These are phyloP conservation scores for Euphorbia lathyris DNA, from an alignment of 345 rosid genomes.

Conservation along the genomic window DNA sequence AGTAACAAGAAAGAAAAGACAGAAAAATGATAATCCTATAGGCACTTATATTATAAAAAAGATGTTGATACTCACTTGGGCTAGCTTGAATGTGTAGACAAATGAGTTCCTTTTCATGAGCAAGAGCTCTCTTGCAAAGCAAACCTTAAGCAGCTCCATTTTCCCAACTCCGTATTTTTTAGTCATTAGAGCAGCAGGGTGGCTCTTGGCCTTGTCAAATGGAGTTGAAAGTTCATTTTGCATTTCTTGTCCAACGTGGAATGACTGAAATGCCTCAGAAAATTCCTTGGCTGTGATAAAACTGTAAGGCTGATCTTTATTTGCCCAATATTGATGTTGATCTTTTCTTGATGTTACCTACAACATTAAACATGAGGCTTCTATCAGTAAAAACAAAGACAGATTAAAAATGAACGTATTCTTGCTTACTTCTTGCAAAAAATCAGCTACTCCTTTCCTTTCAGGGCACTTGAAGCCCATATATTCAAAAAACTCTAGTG, in stretches of 20 bases:
- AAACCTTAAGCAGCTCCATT: constrained; percentile 49
- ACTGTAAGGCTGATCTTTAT: constrained; percentile 40
- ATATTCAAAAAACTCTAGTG: constrained; percentile 48
- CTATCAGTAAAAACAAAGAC: background rate
- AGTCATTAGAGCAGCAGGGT: constrained; percentile 54
- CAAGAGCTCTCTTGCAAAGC: constrained; percentile 48
- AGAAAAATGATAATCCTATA: background rate
- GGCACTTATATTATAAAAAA: background rate
- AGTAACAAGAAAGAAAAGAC: background rate
- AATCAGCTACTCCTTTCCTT: constrained; percentile 72
- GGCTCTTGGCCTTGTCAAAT: constrained; percentile 47
- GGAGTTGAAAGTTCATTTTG: constrained; percentile 44
- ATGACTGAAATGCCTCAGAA: constrained; percentile 47
- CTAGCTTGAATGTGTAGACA: constrained; percentile 48
- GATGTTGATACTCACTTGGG: constrained; percentile 37
- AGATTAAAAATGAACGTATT: background rate
- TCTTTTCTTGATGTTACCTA: constrained; percentile 77
- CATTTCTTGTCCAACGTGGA: constrained; percentile 36
- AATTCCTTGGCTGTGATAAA: constrained; percentile 46
- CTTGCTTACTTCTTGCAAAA: constrained; percentile 61
- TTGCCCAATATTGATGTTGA: constrained; percentile 63
- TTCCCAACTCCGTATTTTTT: constrained; percentile 43
- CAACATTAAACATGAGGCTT: background rate
- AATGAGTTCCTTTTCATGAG: constrained; percentile 61
- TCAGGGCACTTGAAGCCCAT: constrained; percentile 78